These are phyloP conservation scores for Colletotrichum abscissum DNA, from an alignment of 2,329 filamentous ascomycete genomes.

Conservation along the genomic window DNA sequence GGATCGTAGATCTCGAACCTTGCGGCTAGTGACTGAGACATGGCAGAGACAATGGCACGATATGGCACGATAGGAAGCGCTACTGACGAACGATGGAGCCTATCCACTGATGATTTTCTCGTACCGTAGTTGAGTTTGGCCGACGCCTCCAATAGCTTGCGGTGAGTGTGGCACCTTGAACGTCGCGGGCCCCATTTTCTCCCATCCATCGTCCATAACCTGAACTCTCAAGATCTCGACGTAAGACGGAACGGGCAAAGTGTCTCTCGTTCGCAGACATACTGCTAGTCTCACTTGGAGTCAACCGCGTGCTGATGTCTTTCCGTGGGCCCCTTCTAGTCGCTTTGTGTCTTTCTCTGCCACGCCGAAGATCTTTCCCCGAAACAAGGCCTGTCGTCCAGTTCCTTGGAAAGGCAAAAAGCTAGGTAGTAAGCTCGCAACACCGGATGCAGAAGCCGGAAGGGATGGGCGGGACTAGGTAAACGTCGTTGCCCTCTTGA, in stretches of 20 bases:
- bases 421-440: neutral
- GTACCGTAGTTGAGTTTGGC: neutral
- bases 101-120: neutral
- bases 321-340: neutral
- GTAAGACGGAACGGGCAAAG: slow-evolving; percentile 9
- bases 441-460: slow-evolving; percentile 15
- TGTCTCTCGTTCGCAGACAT: neutral
- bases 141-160: slow-evolving; percentile 1
- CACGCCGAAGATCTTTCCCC: slow-evolving; percentile 19
- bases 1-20: neutral
- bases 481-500: neutral
- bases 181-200: neutral
- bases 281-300: neutral
- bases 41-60: neutral
- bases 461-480: neutral
- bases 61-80: neutral
- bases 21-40: neutral
- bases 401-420: neutral
- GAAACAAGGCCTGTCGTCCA: slow-evolving; percentile 11
- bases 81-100: neutral
- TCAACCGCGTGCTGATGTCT: slow-evolving; percentile 17
- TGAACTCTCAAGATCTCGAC: slow-evolving; percentile 6
- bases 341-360: neutral
- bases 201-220: neutral
- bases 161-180: neutral